phyloP scores from a whole-genome alignment of 768 basidiomycete genomes.

The Auriculariales sp. region DNA sequence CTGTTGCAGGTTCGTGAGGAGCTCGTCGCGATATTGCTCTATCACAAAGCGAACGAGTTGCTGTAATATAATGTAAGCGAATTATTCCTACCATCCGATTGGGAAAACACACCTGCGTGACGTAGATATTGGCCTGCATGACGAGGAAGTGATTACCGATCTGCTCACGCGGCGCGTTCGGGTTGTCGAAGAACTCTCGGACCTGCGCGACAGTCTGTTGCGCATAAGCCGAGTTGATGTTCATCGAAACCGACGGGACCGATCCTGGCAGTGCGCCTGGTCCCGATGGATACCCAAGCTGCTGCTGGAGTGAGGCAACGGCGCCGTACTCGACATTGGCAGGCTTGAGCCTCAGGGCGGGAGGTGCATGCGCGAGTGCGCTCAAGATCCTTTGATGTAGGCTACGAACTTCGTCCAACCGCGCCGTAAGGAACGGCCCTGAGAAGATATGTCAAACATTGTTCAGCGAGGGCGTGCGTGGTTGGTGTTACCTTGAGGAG shows the following conservation, averaged over 20 bases:
- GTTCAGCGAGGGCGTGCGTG: no score
- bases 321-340: not conserved
- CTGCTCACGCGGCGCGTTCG: slow-evolving; percentile 70
- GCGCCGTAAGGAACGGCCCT: slow-evolving; percentile 60
- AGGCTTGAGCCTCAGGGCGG: slow-evolving; percentile 51
- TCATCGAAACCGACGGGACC: no score
- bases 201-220: slow-evolving; percentile 80
- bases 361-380: slow-evolving; percentile 63
- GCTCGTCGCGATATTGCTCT: slow-evolving; percentile 83
- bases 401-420: slow-evolving; percentile 73
- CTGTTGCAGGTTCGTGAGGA: slow-evolving; percentile 53
- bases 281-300: slow-evolving; percentile 20
- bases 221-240: slow-evolving; percentile 58
- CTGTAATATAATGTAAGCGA: slow-evolving; percentile 21
- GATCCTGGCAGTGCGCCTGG: no score
- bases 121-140: slow-evolving; percentile 84
- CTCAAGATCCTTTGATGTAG: slow-evolving; percentile 63
- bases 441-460: no score
- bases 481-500: slow-evolving; percentile 45
- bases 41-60: slow-evolving; percentile 90
- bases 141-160: slow-evolving; percentile 83
- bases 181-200: slow-evolving; percentile 84
- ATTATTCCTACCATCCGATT: no score
- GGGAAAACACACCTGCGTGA: slow-evolving; percentile 55
- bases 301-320: not conserved